Evolutionary conservation across 495 filamentous ascomycete genomes (phyloP).

Genomic region (Xylaria nigripes): DNA sequence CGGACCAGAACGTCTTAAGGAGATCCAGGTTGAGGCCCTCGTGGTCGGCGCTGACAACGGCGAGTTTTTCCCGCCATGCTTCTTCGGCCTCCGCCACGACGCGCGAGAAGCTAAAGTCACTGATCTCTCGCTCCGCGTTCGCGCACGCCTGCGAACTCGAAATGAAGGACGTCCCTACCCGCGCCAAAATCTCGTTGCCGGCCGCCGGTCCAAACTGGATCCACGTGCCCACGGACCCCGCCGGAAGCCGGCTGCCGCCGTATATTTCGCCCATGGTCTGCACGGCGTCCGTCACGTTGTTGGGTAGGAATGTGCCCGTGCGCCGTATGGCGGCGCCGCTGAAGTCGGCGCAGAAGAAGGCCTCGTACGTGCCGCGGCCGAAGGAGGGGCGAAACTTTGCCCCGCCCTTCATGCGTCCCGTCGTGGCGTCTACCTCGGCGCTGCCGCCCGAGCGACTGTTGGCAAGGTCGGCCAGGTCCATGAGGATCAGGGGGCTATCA

Average conservation of each 20-base stretch:
- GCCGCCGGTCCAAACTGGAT: constrained; percentile 45
- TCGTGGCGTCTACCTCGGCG: constrained; percentile 41
- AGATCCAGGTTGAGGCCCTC: constrained; percentile 47
- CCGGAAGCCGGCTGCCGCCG: constrained; percentile 36
- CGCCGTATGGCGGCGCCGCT: constrained; percentile 52
- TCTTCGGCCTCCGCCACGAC: constrained; percentile 42
- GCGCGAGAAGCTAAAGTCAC: constrained; percentile 51
- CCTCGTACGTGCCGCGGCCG: constrained; percentile 52
- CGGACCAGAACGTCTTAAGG: constrained; percentile 60
- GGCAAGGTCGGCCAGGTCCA: constrained; percentile 59
- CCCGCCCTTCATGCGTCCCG: constrained; percentile 54
- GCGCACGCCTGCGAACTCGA: constrained; percentile 52
- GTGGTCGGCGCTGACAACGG: constrained; percentile 45
- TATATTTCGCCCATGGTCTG: constrained; percentile 39
- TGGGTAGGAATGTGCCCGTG: constrained; percentile 44
- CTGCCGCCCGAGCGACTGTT: constrained; percentile 50
- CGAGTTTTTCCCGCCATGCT: constrained; percentile 55
- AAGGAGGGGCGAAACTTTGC: constrained; percentile 61
- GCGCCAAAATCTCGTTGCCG: constrained; percentile 41
- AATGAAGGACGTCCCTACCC: constrained; percentile 62
- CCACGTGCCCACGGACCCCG: constrained; percentile 56
- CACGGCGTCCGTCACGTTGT: constrained; percentile 35
- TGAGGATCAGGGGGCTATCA: constrained; percentile 50
- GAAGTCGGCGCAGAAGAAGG: constrained; percentile 62
- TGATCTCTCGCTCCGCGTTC: constrained; percentile 57